A percentile compares a stretch with the other conserved stretches of the same genome.
Conservation (phyloP, 495 filamentous ascomycete genomes). For the Xylaria flabelliformis region DNA sequence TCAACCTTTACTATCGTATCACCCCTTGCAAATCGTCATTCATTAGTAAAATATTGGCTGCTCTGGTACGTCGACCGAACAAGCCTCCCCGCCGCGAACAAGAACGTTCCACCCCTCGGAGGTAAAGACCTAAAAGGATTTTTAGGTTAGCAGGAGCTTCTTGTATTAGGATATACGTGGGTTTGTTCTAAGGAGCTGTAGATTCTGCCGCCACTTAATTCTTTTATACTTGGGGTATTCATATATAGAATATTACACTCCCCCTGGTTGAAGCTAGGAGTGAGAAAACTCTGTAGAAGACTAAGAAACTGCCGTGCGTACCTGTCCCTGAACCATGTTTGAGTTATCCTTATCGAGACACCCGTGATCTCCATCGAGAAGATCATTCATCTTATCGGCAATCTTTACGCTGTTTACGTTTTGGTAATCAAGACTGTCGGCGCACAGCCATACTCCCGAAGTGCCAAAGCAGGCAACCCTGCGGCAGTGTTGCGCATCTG, state of each 20-base stretch:
- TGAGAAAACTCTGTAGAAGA: neutral
- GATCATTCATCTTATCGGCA: slow-evolving; percentile 25
- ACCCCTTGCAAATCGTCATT: neutral
- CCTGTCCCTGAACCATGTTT: slow-evolving; percentile 23
- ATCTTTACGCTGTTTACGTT: slow-evolving; percentile 18
- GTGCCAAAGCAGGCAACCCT: slow-evolving; percentile 20
- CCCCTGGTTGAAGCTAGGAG: too few relatives aligned
- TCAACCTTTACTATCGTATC: neutral
- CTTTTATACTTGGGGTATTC: neutral
- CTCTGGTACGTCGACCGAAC: slow-evolving; percentile 19
- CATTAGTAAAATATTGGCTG: slow-evolving; percentile 23
- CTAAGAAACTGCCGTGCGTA: neutral
- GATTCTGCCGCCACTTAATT: neutral
- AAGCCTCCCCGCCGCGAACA: slow-evolving; percentile 25
- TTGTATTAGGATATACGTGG: neutral
- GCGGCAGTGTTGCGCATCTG: slow-evolving; percentile 27
- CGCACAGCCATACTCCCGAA: slow-evolving; percentile 26
- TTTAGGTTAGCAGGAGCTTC: neutral
- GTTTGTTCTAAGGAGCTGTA: neutral
- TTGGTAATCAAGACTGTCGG: slow-evolving; percentile 22
- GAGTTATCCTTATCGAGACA: slow-evolving; percentile 18
- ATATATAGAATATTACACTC: neutral
- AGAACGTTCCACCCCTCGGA: slow-evolving; percentile 23
- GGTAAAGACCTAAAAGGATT: slow-evolving; percentile 12
- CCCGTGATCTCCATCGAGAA: slow-evolving; percentile 23